Evolutionary conservation across 2,329 filamentous ascomycete genomes (phyloP).

Genomic region (Pseudopyrenochaeta lycopersici): DNA sequence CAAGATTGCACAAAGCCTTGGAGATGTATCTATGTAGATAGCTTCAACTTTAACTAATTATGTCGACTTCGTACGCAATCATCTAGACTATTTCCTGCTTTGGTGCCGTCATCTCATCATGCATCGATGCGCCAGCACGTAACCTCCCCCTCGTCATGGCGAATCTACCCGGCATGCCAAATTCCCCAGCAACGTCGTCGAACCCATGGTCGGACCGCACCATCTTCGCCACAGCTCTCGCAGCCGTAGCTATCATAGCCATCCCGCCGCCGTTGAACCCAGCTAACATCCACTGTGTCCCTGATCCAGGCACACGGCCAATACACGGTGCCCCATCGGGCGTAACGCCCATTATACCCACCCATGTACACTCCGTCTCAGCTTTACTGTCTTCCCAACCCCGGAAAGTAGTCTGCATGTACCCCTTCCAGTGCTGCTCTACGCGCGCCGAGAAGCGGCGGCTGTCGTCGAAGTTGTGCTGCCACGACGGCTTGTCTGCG

Average conservation of each 20-base stretch:
- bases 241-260: constrained; percentile 55
- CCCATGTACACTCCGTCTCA: constrained; percentile 52
- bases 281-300: constrained; percentile 56
- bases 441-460: constrained; percentile 53
- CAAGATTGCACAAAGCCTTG: too few species aligned
- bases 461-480: constrained; percentile 57
- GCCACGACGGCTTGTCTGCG: constrained; percentile 53
- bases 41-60: too few species aligned
- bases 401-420: constrained; percentile 59
- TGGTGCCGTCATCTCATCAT: too few species aligned
- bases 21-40: too few species aligned
- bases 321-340: constrained; percentile 56
- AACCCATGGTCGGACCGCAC: constrained; percentile 40
- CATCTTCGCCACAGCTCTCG: constrained; percentile 55
- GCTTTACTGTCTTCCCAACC: constrained; percentile 60
- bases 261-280: constrained; percentile 65
- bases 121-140: not conserved
- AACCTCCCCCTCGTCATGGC: constrained; percentile 13
- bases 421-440: constrained; percentile 56
- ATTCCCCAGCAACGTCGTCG: constrained; percentile 36
- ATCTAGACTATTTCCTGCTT: too few species aligned
- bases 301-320: constrained; percentile 51
- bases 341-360: constrained; percentile 52
- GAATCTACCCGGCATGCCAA: constrained; percentile 40
- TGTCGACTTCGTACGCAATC: too few species aligned